These are phyloP conservation scores for Allium fistulosum DNA, from an alignment of 106 monocot species.

Conservation along the genomic window DNA sequence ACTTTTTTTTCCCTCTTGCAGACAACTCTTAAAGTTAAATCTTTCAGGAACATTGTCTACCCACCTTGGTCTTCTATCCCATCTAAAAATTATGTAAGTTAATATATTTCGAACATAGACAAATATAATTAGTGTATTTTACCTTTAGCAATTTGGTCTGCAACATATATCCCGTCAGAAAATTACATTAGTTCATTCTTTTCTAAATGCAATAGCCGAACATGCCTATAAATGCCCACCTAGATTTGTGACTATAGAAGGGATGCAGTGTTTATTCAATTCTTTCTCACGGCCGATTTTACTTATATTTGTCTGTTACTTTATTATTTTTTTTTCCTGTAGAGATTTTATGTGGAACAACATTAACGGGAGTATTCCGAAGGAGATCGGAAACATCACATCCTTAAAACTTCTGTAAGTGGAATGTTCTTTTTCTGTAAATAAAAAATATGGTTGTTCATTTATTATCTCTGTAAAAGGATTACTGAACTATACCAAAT, in stretches of 20 bases:
- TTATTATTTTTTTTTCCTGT: slow-evolving; percentile 7
- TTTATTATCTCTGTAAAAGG: too few relatives aligned
- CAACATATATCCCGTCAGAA: too few relatives aligned
- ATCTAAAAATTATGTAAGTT: slow-evolving; percentile 69
- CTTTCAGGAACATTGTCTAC: slow-evolving; percentile 75
- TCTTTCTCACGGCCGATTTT: background rate
- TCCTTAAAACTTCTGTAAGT: slow-evolving; percentile 79
- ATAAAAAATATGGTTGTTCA: background rate
- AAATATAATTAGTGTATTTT: too few relatives aligned
- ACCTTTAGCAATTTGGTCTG: too few relatives aligned
- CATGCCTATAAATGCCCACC: background rate
- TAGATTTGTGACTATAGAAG: background rate
- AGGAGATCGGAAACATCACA: slow-evolving; percentile 77
- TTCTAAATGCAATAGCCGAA: slow-evolving; percentile 1
- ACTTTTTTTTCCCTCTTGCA: slow-evolving; percentile 13
- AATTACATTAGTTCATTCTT: background rate
- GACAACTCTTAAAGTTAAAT: slow-evolving; percentile 64
- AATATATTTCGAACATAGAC: background rate
- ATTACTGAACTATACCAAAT: too few relatives aligned
- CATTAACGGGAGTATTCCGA: slow-evolving; percentile 75
- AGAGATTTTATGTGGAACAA: slow-evolving; percentile 97
- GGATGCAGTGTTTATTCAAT: too few relatives aligned
- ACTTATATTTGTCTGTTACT: background rate
- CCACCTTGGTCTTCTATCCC: slow-evolving; percentile 62
- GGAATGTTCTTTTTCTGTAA: too few relatives aligned